Evolutionary conservation across 768 basidiomycete genomes (phyloP).

Genomic region (Rhizopogon salebrosus): DNA sequence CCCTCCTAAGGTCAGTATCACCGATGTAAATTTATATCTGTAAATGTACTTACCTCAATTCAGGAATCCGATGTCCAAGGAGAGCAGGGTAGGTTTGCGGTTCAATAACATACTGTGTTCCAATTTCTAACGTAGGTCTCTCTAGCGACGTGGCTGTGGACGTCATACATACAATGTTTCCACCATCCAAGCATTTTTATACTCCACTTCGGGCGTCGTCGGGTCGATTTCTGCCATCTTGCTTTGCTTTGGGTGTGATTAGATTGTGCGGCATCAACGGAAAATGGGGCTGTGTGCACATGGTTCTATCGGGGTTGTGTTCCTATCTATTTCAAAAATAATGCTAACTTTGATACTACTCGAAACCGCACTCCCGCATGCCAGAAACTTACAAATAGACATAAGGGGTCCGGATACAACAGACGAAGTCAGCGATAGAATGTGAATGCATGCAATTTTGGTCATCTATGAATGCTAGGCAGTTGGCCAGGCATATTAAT

Average conservation of each 20-base stretch:
- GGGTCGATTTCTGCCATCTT: background rate
- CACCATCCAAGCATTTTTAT: background rate
- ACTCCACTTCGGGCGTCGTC: background rate
- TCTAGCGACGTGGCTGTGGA: background rate
- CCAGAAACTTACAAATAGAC: no score
- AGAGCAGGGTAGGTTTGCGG: background rate
- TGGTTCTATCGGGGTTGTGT: background rate
- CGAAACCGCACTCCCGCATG: no score
- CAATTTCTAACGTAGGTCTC: background rate
- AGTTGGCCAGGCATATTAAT: no score
- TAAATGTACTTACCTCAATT: background rate
- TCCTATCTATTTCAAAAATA: no score
- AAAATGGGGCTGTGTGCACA: background rate
- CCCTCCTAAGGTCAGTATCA: background rate
- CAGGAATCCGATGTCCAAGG: background rate
- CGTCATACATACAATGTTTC: background rate
- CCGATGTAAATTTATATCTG: no score
- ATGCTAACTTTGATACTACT: no score
- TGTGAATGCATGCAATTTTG: no score
- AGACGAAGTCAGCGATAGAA: no score
- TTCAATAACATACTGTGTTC: background rate
- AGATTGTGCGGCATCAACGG: background rate
- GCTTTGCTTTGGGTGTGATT: no score
- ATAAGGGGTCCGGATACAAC: no score
- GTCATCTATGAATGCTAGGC: no score